These are phyloP conservation scores for Periconia sp. DNA, from an alignment of 2,329 filamentous ascomycete species.

Conservation along the genomic window DNA sequence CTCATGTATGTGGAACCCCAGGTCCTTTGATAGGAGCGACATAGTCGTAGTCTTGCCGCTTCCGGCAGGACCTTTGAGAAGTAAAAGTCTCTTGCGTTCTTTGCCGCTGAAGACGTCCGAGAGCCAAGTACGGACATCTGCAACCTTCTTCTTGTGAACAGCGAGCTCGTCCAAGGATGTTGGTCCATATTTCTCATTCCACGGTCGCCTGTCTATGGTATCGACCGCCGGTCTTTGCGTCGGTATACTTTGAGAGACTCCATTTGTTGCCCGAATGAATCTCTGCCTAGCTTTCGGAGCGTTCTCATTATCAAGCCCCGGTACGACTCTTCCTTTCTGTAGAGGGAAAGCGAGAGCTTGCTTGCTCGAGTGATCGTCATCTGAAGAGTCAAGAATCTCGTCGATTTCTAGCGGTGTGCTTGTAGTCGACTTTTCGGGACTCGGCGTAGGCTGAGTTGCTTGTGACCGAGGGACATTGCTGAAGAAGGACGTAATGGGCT, in stretches of 20 bases:
- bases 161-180: slow-evolving; percentile 79
- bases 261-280: slow-evolving; percentile 50
- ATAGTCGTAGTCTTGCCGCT: slow-evolving; percentile 92
- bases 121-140: slow-evolving; percentile 84
- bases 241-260: slow-evolving; percentile 28
- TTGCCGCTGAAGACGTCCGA: slow-evolving; percentile 71
- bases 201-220: slow-evolving; percentile 70
- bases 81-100: slow-evolving; percentile 70
- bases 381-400: slow-evolving; percentile 45
- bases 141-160: slow-evolving; percentile 93
- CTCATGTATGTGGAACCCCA: slow-evolving; percentile 80
- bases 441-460: slow-evolving; percentile 46
- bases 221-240: slow-evolving; percentile 26
- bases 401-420: slow-evolving; percentile 37
- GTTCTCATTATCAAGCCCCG: slow-evolving; percentile 21
- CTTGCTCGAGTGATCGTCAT: slow-evolving; percentile 29
- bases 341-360: slow-evolving; percentile 31
- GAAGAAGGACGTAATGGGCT: slow-evolving; percentile 58
- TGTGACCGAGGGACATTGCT: slow-evolving; percentile 48
- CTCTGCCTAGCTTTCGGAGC: slow-evolving; percentile 48
- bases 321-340: slow-evolving; percentile 31
- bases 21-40: slow-evolving; percentile 74
- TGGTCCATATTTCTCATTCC: slow-evolving; percentile 86
- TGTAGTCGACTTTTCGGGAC: slow-evolving; percentile 42
- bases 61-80: slow-evolving; percentile 89